A percentile compares a stretch with the other conserved stretches of the same genome.
Conservation (phyloP, 768 basidiomycete genomes). For the Amanita inopinata region DNA sequence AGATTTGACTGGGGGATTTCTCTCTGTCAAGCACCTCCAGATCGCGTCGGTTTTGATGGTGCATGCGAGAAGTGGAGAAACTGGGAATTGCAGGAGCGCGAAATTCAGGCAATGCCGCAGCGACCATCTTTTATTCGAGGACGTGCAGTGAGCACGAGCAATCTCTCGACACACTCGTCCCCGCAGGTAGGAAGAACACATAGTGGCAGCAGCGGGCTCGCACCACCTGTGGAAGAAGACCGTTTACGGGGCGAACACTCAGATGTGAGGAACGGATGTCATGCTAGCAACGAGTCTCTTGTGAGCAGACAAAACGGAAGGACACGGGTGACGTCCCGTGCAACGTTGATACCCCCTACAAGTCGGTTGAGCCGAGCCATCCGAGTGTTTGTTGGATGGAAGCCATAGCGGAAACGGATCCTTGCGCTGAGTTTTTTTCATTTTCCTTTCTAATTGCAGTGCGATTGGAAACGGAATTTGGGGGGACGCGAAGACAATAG, state of each 20-base stretch:
- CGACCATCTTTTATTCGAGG: neutral
- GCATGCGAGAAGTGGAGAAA: conserved; percentile 50
- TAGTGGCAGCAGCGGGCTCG: neutral
- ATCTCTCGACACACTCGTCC: neutral
- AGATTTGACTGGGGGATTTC: conserved; percentile 40
- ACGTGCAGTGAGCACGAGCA: neutral
- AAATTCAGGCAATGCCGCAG: neutral
- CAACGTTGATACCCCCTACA: conserved; percentile 18
- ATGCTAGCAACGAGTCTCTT: conserved; percentile 1
- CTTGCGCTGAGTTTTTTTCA: neutral
- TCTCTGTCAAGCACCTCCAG: conserved; percentile 29
- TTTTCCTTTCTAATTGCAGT: neutral
- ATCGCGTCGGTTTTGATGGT: conserved; percentile 46
- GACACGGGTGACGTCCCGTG: conserved; percentile 8
- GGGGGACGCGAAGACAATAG: too few relatives aligned
- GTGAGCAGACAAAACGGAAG: conserved; percentile 3
- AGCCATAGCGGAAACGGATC: conserved; percentile 17
- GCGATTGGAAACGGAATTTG: too few relatives aligned
- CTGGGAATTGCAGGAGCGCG: conserved; percentile 29
- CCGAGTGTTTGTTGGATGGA: conserved; percentile 51
- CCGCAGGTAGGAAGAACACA: too few relatives aligned
- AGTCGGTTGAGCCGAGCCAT: conserved; percentile 42
- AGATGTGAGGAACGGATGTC: neutral
- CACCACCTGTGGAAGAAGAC: neutral
- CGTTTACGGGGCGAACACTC: too few relatives aligned